Conservation (phyloP, 768 basidiomycete species). For the Cystobasidium ongulense region DNA sequence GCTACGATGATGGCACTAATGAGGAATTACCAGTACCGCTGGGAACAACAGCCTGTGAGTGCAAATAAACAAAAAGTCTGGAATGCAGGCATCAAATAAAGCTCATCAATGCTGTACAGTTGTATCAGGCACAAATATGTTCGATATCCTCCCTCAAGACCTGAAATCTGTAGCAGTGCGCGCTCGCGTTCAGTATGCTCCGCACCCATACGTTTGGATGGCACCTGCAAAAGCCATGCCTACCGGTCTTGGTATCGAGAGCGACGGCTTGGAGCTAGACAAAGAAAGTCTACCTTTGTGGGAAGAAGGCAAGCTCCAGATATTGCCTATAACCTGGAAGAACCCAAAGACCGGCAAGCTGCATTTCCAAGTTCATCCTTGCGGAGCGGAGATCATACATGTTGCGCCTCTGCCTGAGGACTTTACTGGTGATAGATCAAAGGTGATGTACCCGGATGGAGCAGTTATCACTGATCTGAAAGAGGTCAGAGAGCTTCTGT, state of each 20-base stretch:
- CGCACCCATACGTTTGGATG: constrained; percentile 65
- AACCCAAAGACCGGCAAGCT: constrained; percentile 74
- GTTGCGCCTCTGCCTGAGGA: constrained; percentile 58
- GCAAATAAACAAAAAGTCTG: not conserved
- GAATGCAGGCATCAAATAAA: constrained; percentile 42
- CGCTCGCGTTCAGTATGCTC: constrained; percentile 61
- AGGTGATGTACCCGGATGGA: constrained; percentile 75
- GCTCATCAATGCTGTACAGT: constrained; percentile 40
- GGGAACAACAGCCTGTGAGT: constrained; percentile 70
- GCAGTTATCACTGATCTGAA: constrained; percentile 64
- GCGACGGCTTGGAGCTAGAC: constrained; percentile 64
- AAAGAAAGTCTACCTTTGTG: constrained; percentile 67
- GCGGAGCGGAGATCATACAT: constrained; percentile 40
- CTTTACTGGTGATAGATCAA: constrained; percentile 44
- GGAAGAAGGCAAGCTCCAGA: constrained; percentile 66
- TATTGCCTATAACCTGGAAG: constrained; percentile 62
- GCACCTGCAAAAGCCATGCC: constrained; percentile 61
- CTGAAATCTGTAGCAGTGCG: constrained; percentile 74
- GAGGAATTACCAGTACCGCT: constrained; percentile 74
- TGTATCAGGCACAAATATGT: constrained; percentile 67
- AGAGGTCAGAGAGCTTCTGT: constrained; percentile 63
- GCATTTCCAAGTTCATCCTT: constrained; percentile 78
- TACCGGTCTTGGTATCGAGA: constrained; percentile 74
- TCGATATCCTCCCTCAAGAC: constrained; percentile 62
- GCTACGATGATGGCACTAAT: constrained; percentile 61